These are phyloP conservation scores for Quercus wislizeni DNA, from an alignment of 306 rosid species.

Conservation along the genomic window DNA sequence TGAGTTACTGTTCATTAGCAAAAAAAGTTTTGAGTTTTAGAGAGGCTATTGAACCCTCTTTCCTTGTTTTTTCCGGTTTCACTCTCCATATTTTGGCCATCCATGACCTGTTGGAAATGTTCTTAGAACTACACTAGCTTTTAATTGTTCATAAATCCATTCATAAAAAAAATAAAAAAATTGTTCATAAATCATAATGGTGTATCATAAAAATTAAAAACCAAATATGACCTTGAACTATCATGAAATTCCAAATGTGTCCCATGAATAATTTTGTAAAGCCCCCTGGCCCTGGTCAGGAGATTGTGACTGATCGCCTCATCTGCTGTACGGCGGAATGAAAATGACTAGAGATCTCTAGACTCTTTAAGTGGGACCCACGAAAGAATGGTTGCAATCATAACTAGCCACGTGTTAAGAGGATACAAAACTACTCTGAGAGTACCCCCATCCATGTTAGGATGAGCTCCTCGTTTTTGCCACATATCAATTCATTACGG, in stretches of 20 bases:
- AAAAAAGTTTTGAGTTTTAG: too few species aligned
- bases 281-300: not conserved
- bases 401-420: constrained; percentile 11
- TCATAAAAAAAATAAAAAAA: too few species aligned
- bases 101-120: too few species aligned
- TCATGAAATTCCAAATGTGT: not conserved
- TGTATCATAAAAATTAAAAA: not conserved
- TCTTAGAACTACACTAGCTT: too few species aligned
- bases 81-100: too few species aligned
- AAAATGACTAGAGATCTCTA: constrained; percentile 21
- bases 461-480: not conserved
- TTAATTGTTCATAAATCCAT: too few species aligned
- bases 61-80: too few species aligned
- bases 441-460: not conserved
- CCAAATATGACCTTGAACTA: not conserved
- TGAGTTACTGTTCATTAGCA: too few species aligned
- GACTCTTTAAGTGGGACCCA: not conserved
- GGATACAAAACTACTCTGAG: not conserved
- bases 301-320: constrained; percentile 5
- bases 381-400: not conserved
- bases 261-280: not conserved
- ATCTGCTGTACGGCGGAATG: not conserved
- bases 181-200: too few species aligned
- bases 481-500: too few species aligned
- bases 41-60: too few species aligned